A percentile compares a stretch with the other conserved stretches of the same genome.
Evolutionary conservation across 768 basidiomycete genomes (phyloP).

Genomic region (Lanmaoa pseudosensibilis): DNA sequence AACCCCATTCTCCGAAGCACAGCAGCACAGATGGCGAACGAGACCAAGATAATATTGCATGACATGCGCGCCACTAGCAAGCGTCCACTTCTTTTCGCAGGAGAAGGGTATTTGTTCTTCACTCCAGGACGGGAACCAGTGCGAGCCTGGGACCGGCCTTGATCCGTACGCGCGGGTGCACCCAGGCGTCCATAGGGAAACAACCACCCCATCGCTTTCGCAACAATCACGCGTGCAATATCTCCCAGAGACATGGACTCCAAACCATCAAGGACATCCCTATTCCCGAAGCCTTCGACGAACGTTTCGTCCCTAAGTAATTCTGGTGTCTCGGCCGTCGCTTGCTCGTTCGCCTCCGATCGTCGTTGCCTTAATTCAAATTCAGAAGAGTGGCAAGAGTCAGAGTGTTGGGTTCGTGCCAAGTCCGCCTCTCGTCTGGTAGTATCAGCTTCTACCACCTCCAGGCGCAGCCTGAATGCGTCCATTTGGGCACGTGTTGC

Average conservation of each 20-base stretch:
- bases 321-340: background rate
- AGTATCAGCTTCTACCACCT: constrained; percentile 27
- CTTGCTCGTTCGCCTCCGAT: background rate
- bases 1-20: constrained; percentile 28
- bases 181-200: constrained; percentile 20
- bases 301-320: background rate
- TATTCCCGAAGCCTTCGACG: background rate
- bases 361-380: background rate
- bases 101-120: background rate
- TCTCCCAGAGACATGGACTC: constrained; percentile 7
- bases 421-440: constrained; percentile 13
- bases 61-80: constrained; percentile 16
- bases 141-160: background rate
- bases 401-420: background rate
- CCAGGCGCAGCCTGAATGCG: constrained; percentile 27
- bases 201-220: constrained; percentile 24
- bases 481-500: constrained; percentile 28
- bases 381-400: background rate
- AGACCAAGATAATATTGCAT: constrained; percentile 26
- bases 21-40: constrained; percentile 28
- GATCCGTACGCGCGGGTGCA: background rate
- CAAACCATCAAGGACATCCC: background rate
- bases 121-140: background rate
- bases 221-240: constrained; percentile 17
- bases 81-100: constrained; percentile 2